Evolutionary conservation across 805 yeast species (phyloP), one percentile per base, ranked within the genome.

Genomic region (Zygosaccharomyces rouxii): DNA sequence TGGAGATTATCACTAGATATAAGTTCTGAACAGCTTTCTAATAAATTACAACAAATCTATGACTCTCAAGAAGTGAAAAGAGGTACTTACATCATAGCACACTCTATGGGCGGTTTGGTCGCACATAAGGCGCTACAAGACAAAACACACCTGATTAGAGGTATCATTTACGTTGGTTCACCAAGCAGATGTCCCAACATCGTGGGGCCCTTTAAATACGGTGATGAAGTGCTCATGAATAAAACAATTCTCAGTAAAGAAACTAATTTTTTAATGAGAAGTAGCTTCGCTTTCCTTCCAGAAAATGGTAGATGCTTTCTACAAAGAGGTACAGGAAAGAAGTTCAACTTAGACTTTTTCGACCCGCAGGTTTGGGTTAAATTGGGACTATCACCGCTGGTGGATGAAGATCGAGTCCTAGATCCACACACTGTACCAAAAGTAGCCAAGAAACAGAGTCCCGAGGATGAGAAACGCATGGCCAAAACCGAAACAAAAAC

Each of bases 81-180:
- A 51, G 89, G 86, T 10, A 76, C 83, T 0, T 68, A 84, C 22
- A 80, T 90, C 1, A 79, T 90, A 45, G 94, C 94, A 0, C 97
- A 90, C 64, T 89, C 96, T 0, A 89, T 90, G 97, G 97, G 97
- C 46, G 97, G 97, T 0, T 62, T 90, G 29, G 76, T 90, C 5
- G 81, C 95, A 0, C 96, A 89, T 61, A 83, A 84, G 48, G 88
- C 85, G 0, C 71, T 90, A 74, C 85, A 84, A 46, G 70, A 71
- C 44, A 76, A 80, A 50, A 89, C 96, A 0, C 68, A 76, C 11
- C 64, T 89, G 38, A 77, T 90, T 58, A 73, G 90, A 51, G 92
- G 94, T 1, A 56, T 90, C 0, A 66, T 90, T 2, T 90, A 89
- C 59, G 92, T 80, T 11, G 97, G 97, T 1, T 76, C 81, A 0